Evolutionary conservation across 306 rosid genomes (phyloP).

Genomic region (Phaseolus lunatus): DNA sequence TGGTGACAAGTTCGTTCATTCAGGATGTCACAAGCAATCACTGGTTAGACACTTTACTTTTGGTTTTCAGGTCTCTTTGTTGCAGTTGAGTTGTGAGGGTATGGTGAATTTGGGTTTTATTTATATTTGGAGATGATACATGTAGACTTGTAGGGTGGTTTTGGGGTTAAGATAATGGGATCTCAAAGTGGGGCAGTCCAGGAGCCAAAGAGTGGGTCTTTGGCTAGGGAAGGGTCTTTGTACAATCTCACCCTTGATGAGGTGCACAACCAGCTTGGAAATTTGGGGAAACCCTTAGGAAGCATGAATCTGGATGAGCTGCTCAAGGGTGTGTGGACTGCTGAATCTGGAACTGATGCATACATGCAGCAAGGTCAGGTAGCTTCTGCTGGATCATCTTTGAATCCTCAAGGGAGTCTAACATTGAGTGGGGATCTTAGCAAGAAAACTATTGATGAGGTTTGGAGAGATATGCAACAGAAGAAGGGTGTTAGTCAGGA

Average conservation of each 20-base stretch:
- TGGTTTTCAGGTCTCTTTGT: slow-evolving; percentile 34
- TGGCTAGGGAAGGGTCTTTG: slow-evolving; percentile 71
- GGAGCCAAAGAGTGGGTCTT: slow-evolving; percentile 65
- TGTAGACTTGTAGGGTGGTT: slow-evolving; percentile 45
- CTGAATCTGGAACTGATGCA: slow-evolving; percentile 59
- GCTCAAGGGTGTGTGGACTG: slow-evolving; percentile 84
- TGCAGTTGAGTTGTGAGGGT: slow-evolving; percentile 37
- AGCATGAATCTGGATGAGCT: slow-evolving; percentile 98
- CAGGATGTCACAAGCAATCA: neutral
- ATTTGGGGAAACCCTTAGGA: slow-evolving; percentile 89
- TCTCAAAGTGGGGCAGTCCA: slow-evolving; percentile 76
- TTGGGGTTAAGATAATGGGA: slow-evolving; percentile 68
- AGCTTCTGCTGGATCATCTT: slow-evolving; percentile 46
- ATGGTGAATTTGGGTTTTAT: neutral
- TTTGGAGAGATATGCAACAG: slow-evolving; percentile 92
- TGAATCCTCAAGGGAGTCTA: slow-evolving; percentile 76
- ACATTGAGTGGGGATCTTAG: slow-evolving; percentile 70
- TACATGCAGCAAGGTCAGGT: slow-evolving; percentile 56
- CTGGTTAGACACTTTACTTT: slow-evolving; percentile 15
- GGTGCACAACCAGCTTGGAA: slow-evolving; percentile 94
- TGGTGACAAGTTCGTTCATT: slow-evolving; percentile 36
- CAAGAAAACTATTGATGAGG: slow-evolving; percentile 96
- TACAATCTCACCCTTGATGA: slow-evolving; percentile 94
- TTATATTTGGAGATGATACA: slow-evolving; percentile 38
- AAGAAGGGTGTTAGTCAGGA: slow-evolving; percentile 58